Evolutionary conservation across 257 asterid genomes (phyloP).

Genomic region (Jacaranda mimosifolia): DNA sequence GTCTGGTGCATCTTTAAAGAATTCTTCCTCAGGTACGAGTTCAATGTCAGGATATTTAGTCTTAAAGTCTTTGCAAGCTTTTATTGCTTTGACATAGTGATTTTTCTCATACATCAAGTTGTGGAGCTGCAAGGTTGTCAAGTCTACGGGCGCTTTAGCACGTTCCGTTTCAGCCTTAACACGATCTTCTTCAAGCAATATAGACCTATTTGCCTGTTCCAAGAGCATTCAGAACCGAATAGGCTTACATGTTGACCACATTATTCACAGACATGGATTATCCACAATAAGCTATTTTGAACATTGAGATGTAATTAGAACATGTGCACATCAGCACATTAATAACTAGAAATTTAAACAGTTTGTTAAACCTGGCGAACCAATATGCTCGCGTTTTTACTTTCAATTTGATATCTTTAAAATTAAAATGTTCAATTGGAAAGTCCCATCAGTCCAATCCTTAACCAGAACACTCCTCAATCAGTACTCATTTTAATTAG

Average conservation of each 20-base stretch:
- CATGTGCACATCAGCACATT: constrained; percentile 8
- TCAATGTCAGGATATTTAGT: constrained; percentile 90
- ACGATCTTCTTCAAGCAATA: constrained; percentile 93
- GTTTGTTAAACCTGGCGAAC: neutral
- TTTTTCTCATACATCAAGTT: constrained; percentile 95
- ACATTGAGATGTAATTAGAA: neutral
- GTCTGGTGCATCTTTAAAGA: constrained; percentile 79
- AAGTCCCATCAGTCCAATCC: neutral
- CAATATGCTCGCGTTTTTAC: constrained; percentile 8
- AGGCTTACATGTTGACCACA: constrained; percentile 9
- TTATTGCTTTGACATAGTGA: constrained; percentile 94
- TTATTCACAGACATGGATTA: neutral
- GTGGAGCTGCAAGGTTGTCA: constrained; percentile 94
- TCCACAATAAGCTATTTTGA: constrained; percentile 12
- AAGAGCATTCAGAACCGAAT: constrained; percentile 29
- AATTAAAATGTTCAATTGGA: neutral
- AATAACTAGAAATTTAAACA: neutral
- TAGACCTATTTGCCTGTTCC: constrained; percentile 90
- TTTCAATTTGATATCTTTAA: constrained; percentile 10
- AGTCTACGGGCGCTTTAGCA: constrained; percentile 88
- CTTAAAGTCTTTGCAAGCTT: constrained; percentile 95
- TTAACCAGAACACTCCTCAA: constrained; percentile 6
- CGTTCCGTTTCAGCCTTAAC: constrained; percentile 89
- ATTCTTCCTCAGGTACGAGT: constrained; percentile 93
- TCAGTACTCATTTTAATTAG: neutral